Conservation (phyloP, 805 yeast species). For the Myxozyma vanderwaltii region DNA sequence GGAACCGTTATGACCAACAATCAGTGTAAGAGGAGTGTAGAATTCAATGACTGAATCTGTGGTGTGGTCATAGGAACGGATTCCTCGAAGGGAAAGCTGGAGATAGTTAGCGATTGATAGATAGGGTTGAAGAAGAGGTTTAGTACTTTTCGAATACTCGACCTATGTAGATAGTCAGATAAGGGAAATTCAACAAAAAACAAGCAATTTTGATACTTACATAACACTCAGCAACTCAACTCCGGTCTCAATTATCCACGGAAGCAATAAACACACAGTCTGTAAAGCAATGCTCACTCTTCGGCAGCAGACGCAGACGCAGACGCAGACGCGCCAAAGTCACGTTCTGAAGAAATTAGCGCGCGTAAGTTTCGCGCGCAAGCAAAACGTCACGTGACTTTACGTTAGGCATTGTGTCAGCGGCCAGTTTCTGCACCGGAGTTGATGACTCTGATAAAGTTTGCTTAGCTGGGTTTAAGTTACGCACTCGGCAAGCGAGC, state of each 20-base stretch:
- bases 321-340: background rate
- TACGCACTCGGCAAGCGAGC: background rate
- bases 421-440: background rate
- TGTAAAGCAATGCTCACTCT: too few relatives aligned
- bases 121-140: background rate
- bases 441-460: background rate
- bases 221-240: too few relatives aligned
- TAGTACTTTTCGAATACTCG: constrained; percentile 22
- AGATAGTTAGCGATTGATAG: background rate
- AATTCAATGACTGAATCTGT: constrained; percentile 84
- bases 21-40: constrained; percentile 85
- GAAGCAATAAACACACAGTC: too few relatives aligned
- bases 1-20: constrained; percentile 94
- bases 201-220: too few relatives aligned
- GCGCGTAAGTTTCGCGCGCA: constrained; percentile 3
- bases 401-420: background rate
- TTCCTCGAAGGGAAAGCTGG: constrained; percentile 74
- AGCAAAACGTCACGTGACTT: background rate
- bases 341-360: background rate
- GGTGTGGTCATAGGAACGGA: constrained; percentile 87
- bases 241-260: too few relatives aligned
- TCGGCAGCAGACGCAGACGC: too few relatives aligned
- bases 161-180: constrained; percentile 8
- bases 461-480: background rate
- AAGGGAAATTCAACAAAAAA: background rate